A percentile compares a stretch with the other conserved stretches of the same genome.
phyloP scores from a whole-genome alignment of 1,284 basidiomycete genomes.

The Puccinia brachypodii region DNA sequence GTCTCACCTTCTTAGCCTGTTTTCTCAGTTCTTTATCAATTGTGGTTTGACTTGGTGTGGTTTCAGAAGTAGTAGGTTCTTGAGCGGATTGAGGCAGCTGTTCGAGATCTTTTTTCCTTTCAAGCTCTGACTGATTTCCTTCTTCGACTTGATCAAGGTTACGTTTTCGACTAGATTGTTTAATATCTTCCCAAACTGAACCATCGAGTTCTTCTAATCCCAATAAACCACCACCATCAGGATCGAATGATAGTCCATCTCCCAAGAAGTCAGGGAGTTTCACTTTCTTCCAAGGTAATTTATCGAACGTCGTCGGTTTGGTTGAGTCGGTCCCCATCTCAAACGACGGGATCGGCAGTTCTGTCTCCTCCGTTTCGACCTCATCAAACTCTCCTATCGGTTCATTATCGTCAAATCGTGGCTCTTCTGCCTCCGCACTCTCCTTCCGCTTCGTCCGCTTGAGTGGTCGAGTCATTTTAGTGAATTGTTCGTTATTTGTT shows the following conservation, averaged over 20 bases:
- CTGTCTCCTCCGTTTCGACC: neutral
- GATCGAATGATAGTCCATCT: constrained; percentile 43
- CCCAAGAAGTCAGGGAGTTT: constrained; percentile 31
- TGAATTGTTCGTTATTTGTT: neutral
- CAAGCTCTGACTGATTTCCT: neutral
- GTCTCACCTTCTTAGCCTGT: constrained; percentile 38
- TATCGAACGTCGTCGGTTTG: constrained; percentile 46
- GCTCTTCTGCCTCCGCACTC: constrained; percentile 1
- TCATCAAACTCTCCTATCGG: constrained; percentile 5
- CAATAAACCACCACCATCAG: constrained; percentile 43
- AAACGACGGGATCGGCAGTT: constrained; percentile 10
- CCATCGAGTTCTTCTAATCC: constrained; percentile 48
- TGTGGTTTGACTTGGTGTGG: neutral
- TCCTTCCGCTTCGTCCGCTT: constrained; percentile 1
- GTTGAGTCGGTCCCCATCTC: constrained; percentile 35
- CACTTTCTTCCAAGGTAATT: constrained; percentile 46
- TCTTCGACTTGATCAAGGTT: constrained; percentile 4
- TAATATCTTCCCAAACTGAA: constrained; percentile 37
- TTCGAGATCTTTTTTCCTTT: neutral
- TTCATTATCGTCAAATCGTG: constrained; percentile 29
- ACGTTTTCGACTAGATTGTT: constrained; percentile 20
- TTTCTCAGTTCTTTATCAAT: constrained; percentile 34
- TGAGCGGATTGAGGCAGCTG: neutral
- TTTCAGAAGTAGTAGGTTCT: neutral
- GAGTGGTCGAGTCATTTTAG: neutral